These are phyloP conservation scores for Aspergillus nomiae DNA, from an alignment of 2,329 filamentous ascomycete species.

Conservation along the genomic window DNA sequence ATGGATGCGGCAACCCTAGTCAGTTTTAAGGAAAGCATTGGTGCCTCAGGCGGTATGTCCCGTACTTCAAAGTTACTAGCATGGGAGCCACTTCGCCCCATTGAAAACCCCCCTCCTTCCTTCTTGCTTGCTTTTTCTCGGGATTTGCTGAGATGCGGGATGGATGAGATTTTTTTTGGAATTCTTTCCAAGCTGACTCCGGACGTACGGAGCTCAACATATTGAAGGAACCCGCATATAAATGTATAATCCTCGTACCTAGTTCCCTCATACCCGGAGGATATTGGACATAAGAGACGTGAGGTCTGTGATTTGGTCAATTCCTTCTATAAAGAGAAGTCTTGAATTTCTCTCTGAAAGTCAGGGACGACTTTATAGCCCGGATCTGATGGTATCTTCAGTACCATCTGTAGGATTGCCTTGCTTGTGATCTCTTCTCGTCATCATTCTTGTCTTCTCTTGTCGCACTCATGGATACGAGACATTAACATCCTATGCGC, in stretches of 20 bases:
- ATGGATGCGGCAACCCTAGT: not conserved
- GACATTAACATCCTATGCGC: not conserved
- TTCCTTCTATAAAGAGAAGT: not conserved
- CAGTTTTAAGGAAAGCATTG: not conserved
- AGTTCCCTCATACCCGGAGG: not conserved
- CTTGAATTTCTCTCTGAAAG: not conserved
- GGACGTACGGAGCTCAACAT: not conserved
- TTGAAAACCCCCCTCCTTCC: too few relatives aligned
- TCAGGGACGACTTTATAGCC: not conserved
- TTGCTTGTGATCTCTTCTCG: not conserved
- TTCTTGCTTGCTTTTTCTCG: not conserved
- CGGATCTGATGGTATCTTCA: not conserved
- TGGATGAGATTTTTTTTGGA: not conserved
- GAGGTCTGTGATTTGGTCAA: not conserved
- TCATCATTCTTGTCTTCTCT: not conserved
- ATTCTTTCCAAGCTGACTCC: not conserved
- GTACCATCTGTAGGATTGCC: not conserved
- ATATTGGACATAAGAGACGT: not conserved
- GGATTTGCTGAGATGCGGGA: not conserved
- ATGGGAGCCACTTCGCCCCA: too few relatives aligned
- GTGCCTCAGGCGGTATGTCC: not conserved
- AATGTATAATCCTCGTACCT: not conserved
- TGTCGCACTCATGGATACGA: not conserved
- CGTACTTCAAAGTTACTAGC: too few relatives aligned
- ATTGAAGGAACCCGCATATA: too few relatives aligned